A percentile compares a stretch with the other conserved stretches of the same genome.
Evolutionary conservation across 108 stramenopile genomes (phyloP).

Genomic region (Cyclotella baltica): DNA sequence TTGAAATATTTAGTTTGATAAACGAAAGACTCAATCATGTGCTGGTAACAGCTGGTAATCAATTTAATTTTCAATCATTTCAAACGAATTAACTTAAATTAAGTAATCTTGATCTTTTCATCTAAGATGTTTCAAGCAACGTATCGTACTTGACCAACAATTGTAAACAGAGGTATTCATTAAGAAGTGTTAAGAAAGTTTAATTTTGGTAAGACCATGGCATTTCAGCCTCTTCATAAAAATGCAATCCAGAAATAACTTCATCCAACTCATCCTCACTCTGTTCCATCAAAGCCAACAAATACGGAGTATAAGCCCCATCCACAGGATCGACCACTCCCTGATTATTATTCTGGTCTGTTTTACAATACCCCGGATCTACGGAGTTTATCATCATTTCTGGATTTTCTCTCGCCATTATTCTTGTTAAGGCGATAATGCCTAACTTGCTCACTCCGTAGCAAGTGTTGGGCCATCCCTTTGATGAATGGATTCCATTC

Average conservation of each 20-base stretch:
- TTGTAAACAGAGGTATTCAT: not conserved
- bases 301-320: slow-evolving; percentile 77
- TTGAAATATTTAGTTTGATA: too few relatives aligned
- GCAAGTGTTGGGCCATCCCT: slow-evolving; percentile 85
- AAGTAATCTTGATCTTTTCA: too few relatives aligned
- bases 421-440: slow-evolving; percentile 74
- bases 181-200: not conserved
- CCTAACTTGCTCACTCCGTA: slow-evolving; percentile 85
- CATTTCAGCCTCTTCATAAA: slow-evolving; percentile 53
- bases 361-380: slow-evolving; percentile 78
- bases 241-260: slow-evolving; percentile 51
- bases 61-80: too few relatives aligned
- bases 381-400: slow-evolving; percentile 64
- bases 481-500: slow-evolving; percentile 54
- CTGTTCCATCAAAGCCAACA: slow-evolving; percentile 58
- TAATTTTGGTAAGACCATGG: slow-evolving; percentile 52
- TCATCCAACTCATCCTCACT: slow-evolving; percentile 33
- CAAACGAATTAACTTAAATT: too few relatives aligned
- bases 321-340: slow-evolving; percentile 65
- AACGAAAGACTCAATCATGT: too few relatives aligned
- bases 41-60: too few relatives aligned
- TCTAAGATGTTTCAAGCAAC: too few relatives aligned
- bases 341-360: slow-evolving; percentile 80
- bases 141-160: not conserved
- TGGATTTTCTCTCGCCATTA: slow-evolving; percentile 56